Conservation (phyloP, 495 filamentous ascomycete genomes). For the Penicillium robsamsonii region DNA sequence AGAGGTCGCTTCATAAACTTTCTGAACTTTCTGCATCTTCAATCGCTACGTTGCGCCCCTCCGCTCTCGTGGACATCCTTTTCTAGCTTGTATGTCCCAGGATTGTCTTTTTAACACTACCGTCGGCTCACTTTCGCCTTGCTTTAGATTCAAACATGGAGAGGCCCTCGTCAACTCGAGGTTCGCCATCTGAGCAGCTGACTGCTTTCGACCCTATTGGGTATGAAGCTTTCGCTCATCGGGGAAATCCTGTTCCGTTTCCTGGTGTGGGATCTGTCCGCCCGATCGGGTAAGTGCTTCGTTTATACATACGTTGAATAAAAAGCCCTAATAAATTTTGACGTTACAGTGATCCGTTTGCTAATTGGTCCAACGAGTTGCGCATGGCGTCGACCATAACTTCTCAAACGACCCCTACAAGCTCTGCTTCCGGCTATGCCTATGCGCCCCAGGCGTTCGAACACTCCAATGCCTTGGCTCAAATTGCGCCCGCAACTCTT, state of each 20-base stretch:
- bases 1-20: too few species aligned
- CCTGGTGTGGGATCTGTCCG: background rate
- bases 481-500: too few species aligned
- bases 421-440: background rate
- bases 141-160: background rate
- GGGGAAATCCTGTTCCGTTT: background rate
- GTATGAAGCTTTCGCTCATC: background rate
- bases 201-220: background rate
- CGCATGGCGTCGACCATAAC: too few species aligned
- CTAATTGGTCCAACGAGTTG: background rate
- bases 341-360: background rate
- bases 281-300: background rate
- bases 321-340: background rate
- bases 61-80: too few species aligned
- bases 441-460: background rate
- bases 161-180: background rate
- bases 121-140: background rate
- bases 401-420: background rate
- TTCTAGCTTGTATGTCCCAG: background rate
- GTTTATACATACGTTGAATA: background rate
- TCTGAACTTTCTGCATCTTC: too few species aligned
- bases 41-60: too few species aligned
- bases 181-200: slow-evolving; percentile 1
- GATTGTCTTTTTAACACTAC: background rate
- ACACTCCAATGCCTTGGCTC: background rate